These are phyloP conservation scores for Lentinula raphanica DNA, from an alignment of 768 basidiomycete species.

Conservation along the genomic window DNA sequence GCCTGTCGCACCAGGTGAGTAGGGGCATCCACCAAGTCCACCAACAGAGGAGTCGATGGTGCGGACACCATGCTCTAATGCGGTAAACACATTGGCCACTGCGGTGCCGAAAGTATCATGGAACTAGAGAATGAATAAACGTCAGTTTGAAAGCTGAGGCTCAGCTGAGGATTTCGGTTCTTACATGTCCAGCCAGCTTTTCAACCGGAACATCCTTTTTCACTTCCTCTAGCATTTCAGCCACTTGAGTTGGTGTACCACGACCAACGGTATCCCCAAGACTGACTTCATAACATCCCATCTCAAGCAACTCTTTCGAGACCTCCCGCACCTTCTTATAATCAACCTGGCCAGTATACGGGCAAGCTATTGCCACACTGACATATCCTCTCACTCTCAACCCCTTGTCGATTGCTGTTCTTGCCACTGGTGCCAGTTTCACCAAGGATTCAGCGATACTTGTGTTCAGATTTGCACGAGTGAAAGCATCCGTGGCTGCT, in stretches of 20 bases:
- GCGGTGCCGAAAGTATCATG: conserved; percentile 90
- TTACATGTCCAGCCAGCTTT: conserved; percentile 58
- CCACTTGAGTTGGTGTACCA: conserved; percentile 68
- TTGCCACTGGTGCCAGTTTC: conserved; percentile 56
- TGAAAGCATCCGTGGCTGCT: conserved; percentile 83
- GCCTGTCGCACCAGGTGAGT: conserved; percentile 92
- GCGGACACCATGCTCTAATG: conserved; percentile 67
- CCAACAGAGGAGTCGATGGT: conserved; percentile 83
- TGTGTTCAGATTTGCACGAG: conserved; percentile 78
- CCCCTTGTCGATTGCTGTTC: conserved; percentile 51
- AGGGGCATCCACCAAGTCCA: conserved; percentile 93
- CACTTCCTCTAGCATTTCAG: conserved; percentile 66
- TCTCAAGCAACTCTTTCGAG: conserved; percentile 64
- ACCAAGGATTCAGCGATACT: conserved; percentile 66
- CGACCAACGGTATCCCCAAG: conserved; percentile 90
- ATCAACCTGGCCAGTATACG: conserved; percentile 78
- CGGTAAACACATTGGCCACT: conserved; percentile 68
- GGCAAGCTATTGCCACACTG: conserved; percentile 78
- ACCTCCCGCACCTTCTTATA: conserved; percentile 62
- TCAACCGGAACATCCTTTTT: conserved; percentile 54
- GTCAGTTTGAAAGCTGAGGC: neutral
- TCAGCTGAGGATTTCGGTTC: conserved; percentile 10
- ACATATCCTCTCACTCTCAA: conserved; percentile 81
- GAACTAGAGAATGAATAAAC: conserved; percentile 53
- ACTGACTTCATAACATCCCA: conserved; percentile 94